Evolutionary conservation across 441 rosid genomes (phyloP).

Genomic region (Sinapis alba): DNA sequence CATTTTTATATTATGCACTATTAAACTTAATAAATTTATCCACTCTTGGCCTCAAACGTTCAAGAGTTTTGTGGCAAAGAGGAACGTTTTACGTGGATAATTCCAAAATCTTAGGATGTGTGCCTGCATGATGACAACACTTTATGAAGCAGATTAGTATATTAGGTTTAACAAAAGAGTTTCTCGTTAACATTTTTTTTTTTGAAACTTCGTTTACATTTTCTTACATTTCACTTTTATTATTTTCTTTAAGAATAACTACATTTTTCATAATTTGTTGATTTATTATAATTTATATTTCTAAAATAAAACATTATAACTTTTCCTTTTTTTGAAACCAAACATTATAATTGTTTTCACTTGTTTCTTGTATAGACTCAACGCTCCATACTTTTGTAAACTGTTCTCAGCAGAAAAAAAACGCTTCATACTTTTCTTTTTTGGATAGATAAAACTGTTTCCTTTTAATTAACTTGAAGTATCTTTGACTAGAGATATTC

Average conservation of each 20-base stretch:
- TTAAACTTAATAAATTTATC: neutral
- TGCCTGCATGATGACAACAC: neutral
- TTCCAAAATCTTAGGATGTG: constrained; percentile 18
- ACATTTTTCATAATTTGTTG: neutral
- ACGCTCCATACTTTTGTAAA: neutral
- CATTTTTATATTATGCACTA: neutral
- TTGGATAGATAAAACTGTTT: constrained; percentile 19
- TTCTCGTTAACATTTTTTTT: no score
- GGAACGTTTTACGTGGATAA: constrained; percentile 22
- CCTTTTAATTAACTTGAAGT: no score
- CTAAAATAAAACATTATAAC: neutral
- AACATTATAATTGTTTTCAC: no score
- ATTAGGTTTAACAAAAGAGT: neutral
- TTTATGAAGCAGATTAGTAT: neutral
- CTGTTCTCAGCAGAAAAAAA: no score
- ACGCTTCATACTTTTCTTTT: constrained; percentile 19
- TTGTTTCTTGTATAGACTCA: constrained; percentile 32
- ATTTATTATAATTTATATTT: neutral
- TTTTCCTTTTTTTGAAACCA: no score
- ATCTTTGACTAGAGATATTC: no score
- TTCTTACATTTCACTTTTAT: constrained; percentile 1
- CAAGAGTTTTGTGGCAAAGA: constrained; percentile 14
- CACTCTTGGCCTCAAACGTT: neutral
- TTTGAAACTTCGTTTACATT: no score
- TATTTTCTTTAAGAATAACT: neutral